A percentile compares a stretch with the other conserved stretches of the same genome.
These are phyloP conservation scores for Xylaria sp. DNA, from an alignment of 2,329 filamentous ascomycete genomes.

Conservation along the genomic window DNA sequence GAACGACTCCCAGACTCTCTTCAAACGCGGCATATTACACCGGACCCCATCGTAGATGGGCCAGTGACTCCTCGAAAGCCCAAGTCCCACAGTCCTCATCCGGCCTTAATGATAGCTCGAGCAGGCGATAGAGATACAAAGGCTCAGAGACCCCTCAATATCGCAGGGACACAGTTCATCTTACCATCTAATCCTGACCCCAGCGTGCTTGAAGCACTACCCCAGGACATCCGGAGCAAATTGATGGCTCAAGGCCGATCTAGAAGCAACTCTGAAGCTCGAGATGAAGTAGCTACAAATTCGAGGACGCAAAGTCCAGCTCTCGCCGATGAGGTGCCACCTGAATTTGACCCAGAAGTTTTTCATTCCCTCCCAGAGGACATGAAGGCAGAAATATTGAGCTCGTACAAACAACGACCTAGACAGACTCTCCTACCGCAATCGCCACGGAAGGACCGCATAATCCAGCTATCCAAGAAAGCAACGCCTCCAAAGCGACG, in stretches of 20 bases:
- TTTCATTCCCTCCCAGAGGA: slow-evolving; percentile 86
- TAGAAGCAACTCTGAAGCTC: slow-evolving; percentile 43
- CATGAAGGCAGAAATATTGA: slow-evolving; percentile 83
- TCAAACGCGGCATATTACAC: slow-evolving; percentile 47
- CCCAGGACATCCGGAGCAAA: slow-evolving; percentile 81
- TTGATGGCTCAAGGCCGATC: slow-evolving; percentile 69
- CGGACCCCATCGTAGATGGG: slow-evolving; percentile 67
- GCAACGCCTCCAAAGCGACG: slow-evolving; percentile 75
- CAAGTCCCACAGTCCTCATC: slow-evolving; percentile 57
- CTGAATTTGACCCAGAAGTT: slow-evolving; percentile 86
- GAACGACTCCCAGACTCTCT: slow-evolving; percentile 49
- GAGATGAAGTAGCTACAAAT: slow-evolving; percentile 49
- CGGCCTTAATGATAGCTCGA: slow-evolving; percentile 62
- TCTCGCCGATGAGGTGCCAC: slow-evolving; percentile 60
- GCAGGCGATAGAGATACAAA: slow-evolving; percentile 62
- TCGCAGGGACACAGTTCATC: slow-evolving; percentile 89
- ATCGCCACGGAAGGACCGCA: slow-evolving; percentile 67
- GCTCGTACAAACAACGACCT: slow-evolving; percentile 66
- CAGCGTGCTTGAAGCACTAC: slow-evolving; percentile 83
- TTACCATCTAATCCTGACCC: slow-evolving; percentile 86
- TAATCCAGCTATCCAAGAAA: slow-evolving; percentile 61
- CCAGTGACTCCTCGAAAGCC: slow-evolving; percentile 64
- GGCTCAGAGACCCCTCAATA: slow-evolving; percentile 77
- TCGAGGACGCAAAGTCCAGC: slow-evolving; percentile 55
- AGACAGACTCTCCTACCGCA: slow-evolving; percentile 54